Conservation (phyloP, 306 rosid species). For the Quercus glauca region DNA sequence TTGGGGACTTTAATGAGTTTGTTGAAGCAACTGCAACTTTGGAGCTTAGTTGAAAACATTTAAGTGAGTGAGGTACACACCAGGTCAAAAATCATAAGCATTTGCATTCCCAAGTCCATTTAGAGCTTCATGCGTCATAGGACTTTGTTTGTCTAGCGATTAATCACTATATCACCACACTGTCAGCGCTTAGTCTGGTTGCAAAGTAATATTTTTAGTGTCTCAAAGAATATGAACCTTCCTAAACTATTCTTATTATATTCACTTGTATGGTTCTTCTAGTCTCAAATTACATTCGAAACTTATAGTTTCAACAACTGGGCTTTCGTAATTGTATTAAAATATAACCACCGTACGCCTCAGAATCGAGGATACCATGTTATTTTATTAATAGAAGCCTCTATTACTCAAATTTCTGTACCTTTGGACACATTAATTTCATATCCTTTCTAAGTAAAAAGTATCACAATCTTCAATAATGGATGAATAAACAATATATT, state of each 20-base stretch:
- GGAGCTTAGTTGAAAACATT: slow-evolving; percentile 21
- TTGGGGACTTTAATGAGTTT: slow-evolving; percentile 27
- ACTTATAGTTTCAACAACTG: slow-evolving; percentile 23
- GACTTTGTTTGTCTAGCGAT: slow-evolving; percentile 44
- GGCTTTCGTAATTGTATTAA: slow-evolving; percentile 16
- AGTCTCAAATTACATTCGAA: slow-evolving; percentile 15
- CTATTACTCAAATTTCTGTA: slow-evolving; percentile 43
- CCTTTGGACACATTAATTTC: slow-evolving; percentile 46
- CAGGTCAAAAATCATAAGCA: slow-evolving; percentile 37
- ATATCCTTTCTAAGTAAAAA: slow-evolving; percentile 20
- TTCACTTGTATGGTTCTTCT: slow-evolving; percentile 42
- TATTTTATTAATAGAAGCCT: slow-evolving; percentile 45
- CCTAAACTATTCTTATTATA: slow-evolving; percentile 18
- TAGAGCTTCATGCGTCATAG: slow-evolving; percentile 46
- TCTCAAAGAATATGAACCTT: slow-evolving; percentile 33
- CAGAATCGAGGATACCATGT: slow-evolving; percentile 24
- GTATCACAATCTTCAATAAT: slow-evolving; percentile 33
- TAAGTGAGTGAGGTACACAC: slow-evolving; percentile 34
- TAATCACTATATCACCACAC: slow-evolving; percentile 42
- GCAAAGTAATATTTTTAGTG: slow-evolving; percentile 25
- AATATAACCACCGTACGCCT: slow-evolving; percentile 26
- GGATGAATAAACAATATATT: slow-evolving; percentile 36
- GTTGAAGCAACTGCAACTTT: slow-evolving; percentile 33
- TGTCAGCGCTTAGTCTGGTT: slow-evolving; percentile 48
- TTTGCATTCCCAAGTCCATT: slow-evolving; percentile 44